A percentile compares a stretch with the other conserved stretches of the same genome.
These are phyloP conservation scores for Hericium erinaceus DNA, from an alignment of 768 basidiomycete species.

Conservation along the genomic window DNA sequence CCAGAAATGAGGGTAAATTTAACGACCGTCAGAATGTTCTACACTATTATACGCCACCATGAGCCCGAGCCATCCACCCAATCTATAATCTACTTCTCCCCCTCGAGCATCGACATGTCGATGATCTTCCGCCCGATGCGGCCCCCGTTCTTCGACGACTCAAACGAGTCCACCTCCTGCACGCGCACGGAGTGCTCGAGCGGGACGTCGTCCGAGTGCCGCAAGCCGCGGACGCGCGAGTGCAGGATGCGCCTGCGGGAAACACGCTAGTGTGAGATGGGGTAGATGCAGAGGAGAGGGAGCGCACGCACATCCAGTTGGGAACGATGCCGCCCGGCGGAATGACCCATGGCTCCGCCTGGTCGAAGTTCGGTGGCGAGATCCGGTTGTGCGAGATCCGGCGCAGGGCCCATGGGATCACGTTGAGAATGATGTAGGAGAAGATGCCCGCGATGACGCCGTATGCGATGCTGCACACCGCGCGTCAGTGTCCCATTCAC, in stretches of 20 bases:
- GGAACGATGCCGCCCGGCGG: conserved; percentile 67
- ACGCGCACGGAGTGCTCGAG: neutral
- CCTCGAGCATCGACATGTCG: neutral
- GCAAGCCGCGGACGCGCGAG: neutral
- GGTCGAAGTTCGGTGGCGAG: conserved; percentile 53
- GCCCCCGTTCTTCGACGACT: neutral
- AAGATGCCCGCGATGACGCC: conserved; percentile 77
- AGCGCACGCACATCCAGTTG: conserved; percentile 43
- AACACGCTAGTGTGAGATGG: neutral
- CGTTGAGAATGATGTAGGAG: conserved; percentile 67
- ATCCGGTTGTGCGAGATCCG: conserved; percentile 51
- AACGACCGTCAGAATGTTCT: too few relatives aligned
- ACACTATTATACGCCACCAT: too few relatives aligned
- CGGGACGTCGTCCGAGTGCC: neutral
- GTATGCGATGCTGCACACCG: conserved; percentile 64
- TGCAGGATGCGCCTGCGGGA: neutral
- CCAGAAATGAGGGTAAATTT: too few relatives aligned
- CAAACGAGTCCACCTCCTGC: neutral
- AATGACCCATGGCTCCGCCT: conserved; percentile 59
- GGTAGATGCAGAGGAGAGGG: neutral
- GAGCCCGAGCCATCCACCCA: too few relatives aligned
- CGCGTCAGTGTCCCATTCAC: neutral
- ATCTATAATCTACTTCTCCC: neutral
- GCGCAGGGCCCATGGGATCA: conserved; percentile 47
- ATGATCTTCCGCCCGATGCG: neutral